A percentile compares a stretch with the other conserved stretches of the same genome.
Conservation (phyloP, 2,329 filamentous ascomycete species). For the Aphanocladium album region DNA sequence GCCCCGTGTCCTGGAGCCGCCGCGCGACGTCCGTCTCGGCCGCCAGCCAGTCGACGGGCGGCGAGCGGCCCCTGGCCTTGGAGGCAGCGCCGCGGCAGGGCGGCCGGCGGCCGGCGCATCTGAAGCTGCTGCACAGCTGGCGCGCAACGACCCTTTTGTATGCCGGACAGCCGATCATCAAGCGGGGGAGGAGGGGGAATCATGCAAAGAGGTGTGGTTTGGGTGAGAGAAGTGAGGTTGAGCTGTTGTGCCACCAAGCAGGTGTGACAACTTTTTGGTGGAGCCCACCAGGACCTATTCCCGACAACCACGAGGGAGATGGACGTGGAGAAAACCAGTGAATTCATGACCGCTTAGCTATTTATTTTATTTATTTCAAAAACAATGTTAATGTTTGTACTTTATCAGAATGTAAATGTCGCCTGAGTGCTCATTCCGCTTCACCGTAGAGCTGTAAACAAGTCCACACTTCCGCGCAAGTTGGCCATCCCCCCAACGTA, state of each 20-base stretch:
- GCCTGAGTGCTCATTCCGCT: not conserved
- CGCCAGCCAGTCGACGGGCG: not conserved
- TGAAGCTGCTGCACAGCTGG: not conserved
- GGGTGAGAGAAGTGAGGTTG: not conserved
- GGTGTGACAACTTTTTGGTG: not conserved
- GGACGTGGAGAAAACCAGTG: no score
- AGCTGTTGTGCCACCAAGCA: not conserved
- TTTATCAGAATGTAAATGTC: not conserved
- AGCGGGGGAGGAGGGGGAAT: not conserved
- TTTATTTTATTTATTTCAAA: not conserved
- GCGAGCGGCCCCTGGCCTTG: not conserved
- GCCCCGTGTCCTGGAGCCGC: constrained; percentile 21
- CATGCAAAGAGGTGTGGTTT: not conserved
- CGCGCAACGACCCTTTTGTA: not conserved
- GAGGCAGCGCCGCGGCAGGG: not conserved
- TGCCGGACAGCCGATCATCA: constrained; percentile 2
- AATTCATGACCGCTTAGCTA: not conserved
- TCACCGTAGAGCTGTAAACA: not conserved
- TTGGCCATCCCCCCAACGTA: not conserved
- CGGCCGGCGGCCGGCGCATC: not conserved
- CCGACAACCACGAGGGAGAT: no score
- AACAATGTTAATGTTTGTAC: not conserved
- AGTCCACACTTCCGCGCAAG: not conserved
- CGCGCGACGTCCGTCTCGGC: constrained; percentile 16
- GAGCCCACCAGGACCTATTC: not conserved